A percentile compares a stretch with the other conserved stretches of the same genome.
Conservation (phyloP, 2,329 filamentous ascomycete species). For the Coniella lustricola region DNA sequence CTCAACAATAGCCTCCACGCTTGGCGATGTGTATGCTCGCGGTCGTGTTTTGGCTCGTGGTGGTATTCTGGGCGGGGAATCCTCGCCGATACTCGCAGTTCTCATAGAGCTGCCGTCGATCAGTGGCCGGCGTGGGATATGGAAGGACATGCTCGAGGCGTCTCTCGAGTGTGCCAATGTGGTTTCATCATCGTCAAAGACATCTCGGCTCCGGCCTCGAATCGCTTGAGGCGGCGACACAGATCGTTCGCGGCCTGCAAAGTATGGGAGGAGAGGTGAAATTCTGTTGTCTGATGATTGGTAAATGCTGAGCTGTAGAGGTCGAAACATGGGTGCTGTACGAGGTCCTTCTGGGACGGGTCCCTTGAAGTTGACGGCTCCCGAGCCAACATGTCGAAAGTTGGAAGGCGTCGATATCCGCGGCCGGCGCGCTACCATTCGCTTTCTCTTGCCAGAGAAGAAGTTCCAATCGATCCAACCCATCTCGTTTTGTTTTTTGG, state of each 20-base stretch:
- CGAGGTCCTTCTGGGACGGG: conserved; percentile 23
- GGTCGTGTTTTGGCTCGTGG: conserved; percentile 36
- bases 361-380: conserved; percentile 32
- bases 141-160: conserved; percentile 48
- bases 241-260: conserved; percentile 32
- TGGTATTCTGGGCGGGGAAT: conserved; percentile 34
- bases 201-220: conserved; percentile 24
- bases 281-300: conserved; percentile 34
- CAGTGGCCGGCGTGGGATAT: conserved; percentile 42
- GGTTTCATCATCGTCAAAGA: conserved; percentile 27
- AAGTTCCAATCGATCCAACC: conserved; percentile 15
- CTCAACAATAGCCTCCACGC: conserved; percentile 45
- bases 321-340: conserved; percentile 38
- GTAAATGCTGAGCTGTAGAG: conserved; percentile 51
- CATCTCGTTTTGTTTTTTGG: conserved; percentile 4
- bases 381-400: conserved; percentile 52
- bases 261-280: conserved; percentile 50
- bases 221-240: conserved; percentile 34
- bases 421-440: conserved; percentile 36
- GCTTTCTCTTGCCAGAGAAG: conserved; percentile 13
- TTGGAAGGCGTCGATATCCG: conserved; percentile 52
- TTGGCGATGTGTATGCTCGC: conserved; percentile 35
- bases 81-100: conserved; percentile 24
- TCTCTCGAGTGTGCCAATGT: conserved; percentile 35
- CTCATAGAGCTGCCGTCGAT: conserved; percentile 25